These are phyloP conservation scores for Aotearoamyces nothofagi DNA, from an alignment of 2,329 filamentous ascomycete species.

Conservation along the genomic window DNA sequence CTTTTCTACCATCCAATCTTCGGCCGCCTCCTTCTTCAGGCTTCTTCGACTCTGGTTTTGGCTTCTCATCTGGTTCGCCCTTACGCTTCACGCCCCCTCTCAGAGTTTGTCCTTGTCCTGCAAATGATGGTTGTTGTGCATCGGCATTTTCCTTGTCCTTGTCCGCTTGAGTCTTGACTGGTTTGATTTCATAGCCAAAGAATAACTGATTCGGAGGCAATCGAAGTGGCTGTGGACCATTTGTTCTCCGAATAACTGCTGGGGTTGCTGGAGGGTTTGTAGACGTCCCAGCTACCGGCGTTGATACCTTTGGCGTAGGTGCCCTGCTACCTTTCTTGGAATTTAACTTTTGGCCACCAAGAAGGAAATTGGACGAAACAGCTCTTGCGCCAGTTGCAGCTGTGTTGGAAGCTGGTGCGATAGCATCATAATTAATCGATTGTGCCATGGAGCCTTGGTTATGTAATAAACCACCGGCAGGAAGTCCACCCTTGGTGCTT, in stretches of 20 bases:
- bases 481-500: conserved; percentile 47
- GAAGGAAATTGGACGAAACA: conserved; percentile 62
- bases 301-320: conserved; percentile 56
- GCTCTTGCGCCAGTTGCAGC: conserved; percentile 46
- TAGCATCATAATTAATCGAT: conserved; percentile 89
- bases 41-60: conserved; percentile 3
- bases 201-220: conserved; percentile 84
- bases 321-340: conserved; percentile 70
- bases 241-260: conserved; percentile 33
- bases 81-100: conserved; percentile 59
- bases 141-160: conserved; percentile 50
- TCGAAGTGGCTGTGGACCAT: conserved; percentile 75
- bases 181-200: conserved; percentile 89
- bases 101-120: conserved; percentile 72
- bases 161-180: conserved; percentile 64
- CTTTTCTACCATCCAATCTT: conserved; percentile 5
- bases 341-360: conserved; percentile 67
- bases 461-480: conserved; percentile 61
- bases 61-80: conserved; percentile 7
- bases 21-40: conserved; percentile 2
- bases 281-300: conserved; percentile 48
- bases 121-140: conserved; percentile 59
- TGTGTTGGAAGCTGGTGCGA: conserved; percentile 61
- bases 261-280: conserved; percentile 21
- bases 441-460: conserved; percentile 90